These are phyloP conservation scores for Zizania latifolia DNA, from an alignment of 176 grass and related monocot species.

Conservation along the genomic window DNA sequence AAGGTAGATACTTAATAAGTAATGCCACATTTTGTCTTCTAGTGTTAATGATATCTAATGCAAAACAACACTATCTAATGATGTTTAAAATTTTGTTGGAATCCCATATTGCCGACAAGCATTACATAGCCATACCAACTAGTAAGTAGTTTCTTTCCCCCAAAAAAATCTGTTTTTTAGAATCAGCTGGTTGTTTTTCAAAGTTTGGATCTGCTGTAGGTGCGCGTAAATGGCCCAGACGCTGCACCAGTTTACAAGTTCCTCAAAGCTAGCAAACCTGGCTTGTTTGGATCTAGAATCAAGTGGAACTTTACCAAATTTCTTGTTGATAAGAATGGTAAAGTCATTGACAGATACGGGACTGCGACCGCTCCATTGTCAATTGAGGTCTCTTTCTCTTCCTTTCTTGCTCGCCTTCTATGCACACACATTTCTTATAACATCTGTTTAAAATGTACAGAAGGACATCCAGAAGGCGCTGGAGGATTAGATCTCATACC, in stretches of 20 bases:
- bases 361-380: conserved; percentile 51
- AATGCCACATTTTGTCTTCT: not conserved
- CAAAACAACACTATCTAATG: not conserved
- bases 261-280: conserved; percentile 70
- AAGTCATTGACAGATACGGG: conserved; percentile 64
- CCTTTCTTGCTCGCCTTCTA: not conserved
- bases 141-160: too few species aligned
- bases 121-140: not conserved
- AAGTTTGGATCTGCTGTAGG: conserved; percentile 31
- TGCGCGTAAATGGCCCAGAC: conserved; percentile 77
- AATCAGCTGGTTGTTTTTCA: not conserved
- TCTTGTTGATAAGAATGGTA: conserved; percentile 76
- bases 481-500: conserved; percentile 34
- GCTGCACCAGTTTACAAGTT: conserved; percentile 73
- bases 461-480: conserved; percentile 73
- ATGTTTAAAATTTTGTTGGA: not conserved
- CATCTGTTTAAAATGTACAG: conserved; percentile 42
- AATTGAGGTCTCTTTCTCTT: conserved; percentile 49
- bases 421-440: not conserved
- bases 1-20: not conserved
- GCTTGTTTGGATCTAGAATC: conserved; percentile 72
- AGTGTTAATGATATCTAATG: too few species aligned
- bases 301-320: conserved; percentile 99
- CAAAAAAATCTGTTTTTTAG: too few species aligned
- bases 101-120: not conserved